Percentiles rank a stretch among this genome's conserved stretches.
Conservation (phyloP, 129 eudicot genomes). For the Flaveria trinervia region DNA sequence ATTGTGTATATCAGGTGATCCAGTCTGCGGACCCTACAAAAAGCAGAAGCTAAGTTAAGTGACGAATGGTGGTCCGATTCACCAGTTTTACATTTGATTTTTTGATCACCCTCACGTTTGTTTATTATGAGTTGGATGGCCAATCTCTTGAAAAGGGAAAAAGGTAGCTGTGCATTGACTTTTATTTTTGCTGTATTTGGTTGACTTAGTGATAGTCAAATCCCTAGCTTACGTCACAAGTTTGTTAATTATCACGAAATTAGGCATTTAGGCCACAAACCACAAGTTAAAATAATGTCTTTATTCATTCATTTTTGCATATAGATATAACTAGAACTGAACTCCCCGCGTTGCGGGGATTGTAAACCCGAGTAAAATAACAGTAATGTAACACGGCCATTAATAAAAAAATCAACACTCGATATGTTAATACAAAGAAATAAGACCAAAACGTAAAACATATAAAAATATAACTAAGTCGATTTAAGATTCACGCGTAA, state of each 20-base stretch:
- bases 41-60: no score
- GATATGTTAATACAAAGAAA: no score
- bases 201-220: constrained; percentile 27
- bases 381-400: no score
- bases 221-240: constrained; percentile 15
- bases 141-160: constrained; percentile 21
- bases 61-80: not conserved
- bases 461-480: no score
- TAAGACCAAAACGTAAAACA: no score
- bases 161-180: constrained; percentile 31
- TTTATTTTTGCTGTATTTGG: not conserved
- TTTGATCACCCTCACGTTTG: not conserved
- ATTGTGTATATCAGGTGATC: not conserved
- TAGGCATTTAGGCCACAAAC: constrained; percentile 25
- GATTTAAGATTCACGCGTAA: no score
- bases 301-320: not conserved
- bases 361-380: no score
- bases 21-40: no score
- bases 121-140: constrained; percentile 1
- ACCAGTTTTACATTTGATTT: not conserved
- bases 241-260: constrained; percentile 32
- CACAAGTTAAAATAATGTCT: constrained; percentile 15
- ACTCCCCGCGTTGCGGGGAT: no score
- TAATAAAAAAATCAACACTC: no score
- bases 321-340: no score